Evolutionary conservation across 2,329 filamentous ascomycete genomes (phyloP).

Genomic region (Furcasterigmium furcatum): DNA sequence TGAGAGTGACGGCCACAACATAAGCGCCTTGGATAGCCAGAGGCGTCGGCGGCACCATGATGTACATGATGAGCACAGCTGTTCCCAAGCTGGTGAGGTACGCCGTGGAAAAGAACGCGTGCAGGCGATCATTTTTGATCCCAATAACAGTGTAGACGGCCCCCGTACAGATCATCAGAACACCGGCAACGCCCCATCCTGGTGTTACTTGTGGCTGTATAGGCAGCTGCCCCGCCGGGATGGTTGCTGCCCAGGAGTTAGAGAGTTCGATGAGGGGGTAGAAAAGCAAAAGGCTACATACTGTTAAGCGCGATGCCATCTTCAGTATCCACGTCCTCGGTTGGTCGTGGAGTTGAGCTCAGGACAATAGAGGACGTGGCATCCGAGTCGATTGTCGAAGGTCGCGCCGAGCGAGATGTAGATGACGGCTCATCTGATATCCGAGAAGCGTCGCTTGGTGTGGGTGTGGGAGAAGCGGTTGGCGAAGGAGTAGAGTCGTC

Average conservation of each 20-base stretch:
- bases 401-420: not conserved
- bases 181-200: conserved; percentile 74
- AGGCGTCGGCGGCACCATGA: conserved; percentile 76
- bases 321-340: not conserved
- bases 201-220: conserved; percentile 74
- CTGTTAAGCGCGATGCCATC: conserved; percentile 20
- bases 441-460: not conserved
- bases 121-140: conserved; percentile 76
- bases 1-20: conserved; percentile 71
- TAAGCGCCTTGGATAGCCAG: conserved; percentile 81
- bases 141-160: conserved; percentile 70
- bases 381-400: conserved; percentile 1
- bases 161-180: conserved; percentile 73
- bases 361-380: conserved; percentile 1
- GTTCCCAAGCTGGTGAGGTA: conserved; percentile 72
- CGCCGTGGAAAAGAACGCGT: conserved; percentile 76
- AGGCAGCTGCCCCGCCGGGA: conserved; percentile 58
- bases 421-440: not conserved
- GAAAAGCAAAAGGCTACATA: conserved; percentile 14
- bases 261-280: not conserved
- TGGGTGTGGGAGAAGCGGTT: conserved; percentile 12
- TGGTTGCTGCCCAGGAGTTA: conserved; percentile 31
- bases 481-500: conserved; percentile 18
- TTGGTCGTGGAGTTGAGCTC: conserved; percentile 5
- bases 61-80: conserved; percentile 80